Base-by-base conservation (phyloP, 768 basidiomycete species). In the Omphalotus guepiniiformis region DNA sequence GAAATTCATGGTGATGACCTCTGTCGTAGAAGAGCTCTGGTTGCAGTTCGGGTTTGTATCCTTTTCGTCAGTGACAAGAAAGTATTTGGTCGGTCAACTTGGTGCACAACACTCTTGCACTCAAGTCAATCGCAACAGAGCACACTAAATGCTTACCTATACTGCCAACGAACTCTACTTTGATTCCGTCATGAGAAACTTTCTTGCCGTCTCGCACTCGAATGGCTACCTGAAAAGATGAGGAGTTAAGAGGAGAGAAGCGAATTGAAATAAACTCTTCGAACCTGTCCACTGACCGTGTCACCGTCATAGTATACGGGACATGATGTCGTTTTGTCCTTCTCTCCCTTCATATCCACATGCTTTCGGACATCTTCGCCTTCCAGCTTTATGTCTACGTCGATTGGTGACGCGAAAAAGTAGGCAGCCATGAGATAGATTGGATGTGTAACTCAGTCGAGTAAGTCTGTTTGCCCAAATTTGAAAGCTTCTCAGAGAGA, bases 221-320 rank as follows among this genome's bases (percentile, higher is more conserved):
- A 53, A 97, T 84, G 12, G 83, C 76, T 4, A 91, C 85, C 92
- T 94, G 59, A 13, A 28, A 26, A 36, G 30, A 11, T 27, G 43
- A n/a, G 50, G 21, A 47, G 21, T 35, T 16, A 2, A 27, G 29
- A 7, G 30, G 13, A n/a, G 19, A n/a, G 1, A 9, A 22, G 34
- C 18, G 3, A 23, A n/a, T 35, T 0, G 23, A 9, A 18, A 43
- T 4, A 19, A 25, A 13, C 5, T 15, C 9, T 19, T 61, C 60
- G 42, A 58, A 93, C 93, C 80, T 90, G 85, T 3, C 96, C 94
- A 15, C 74, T 62, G 27, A 98, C 76, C n/a, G 85, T 83, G 61
- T 98, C 95, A 5, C 95, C 96, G 64, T 98, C 96, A 61, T 90
- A 94, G 64, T 91, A 97, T 5, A 98, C 85, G 2, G 94, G 93